Percentiles rank a stretch among this genome's conserved stretches.
phyloP scores from a whole-genome alignment of 1,139 yeast species.

The Lodderomyces theae region DNA sequence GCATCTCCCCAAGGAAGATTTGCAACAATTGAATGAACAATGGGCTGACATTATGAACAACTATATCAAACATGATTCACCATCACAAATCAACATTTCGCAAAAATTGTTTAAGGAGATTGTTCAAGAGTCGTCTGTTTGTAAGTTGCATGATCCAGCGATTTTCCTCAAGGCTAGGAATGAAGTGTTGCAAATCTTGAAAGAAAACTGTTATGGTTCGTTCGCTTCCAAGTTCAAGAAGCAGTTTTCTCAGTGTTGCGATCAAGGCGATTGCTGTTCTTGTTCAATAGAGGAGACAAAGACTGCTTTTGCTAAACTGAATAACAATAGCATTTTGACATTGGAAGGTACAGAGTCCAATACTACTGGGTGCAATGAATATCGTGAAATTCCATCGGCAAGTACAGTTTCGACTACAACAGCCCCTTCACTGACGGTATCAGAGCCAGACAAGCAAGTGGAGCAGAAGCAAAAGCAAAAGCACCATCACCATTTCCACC shows the following conservation, averaged over 20 bases:
- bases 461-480: background rate
- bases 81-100: conserved; percentile 46
- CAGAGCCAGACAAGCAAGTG: background rate
- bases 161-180: conserved; percentile 41
- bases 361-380: background rate
- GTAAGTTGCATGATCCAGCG: conserved; percentile 36
- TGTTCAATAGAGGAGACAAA: background rate
- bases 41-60: conserved; percentile 31
- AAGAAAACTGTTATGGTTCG: conserved; percentile 42
- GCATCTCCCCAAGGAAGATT: conserved; percentile 15
- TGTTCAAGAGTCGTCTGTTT: conserved; percentile 24
- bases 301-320: background rate
- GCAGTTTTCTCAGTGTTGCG: conserved; percentile 2
- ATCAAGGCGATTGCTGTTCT: conserved; percentile 2
- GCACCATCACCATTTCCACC: background rate
- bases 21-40: conserved; percentile 19
- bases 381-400: background rate
- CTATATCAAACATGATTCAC: conserved; percentile 35
- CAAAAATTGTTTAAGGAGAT: conserved; percentile 31
- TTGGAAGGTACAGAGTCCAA: background rate
- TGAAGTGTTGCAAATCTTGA: conserved; percentile 41
- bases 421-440: background rate
- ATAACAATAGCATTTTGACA: background rate
- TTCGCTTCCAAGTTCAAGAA: conserved; percentile 14
- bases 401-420: background rate